Base-by-base conservation (phyloP, 768 basidiomycete species). In the Boletus reticuloceps region DNA sequence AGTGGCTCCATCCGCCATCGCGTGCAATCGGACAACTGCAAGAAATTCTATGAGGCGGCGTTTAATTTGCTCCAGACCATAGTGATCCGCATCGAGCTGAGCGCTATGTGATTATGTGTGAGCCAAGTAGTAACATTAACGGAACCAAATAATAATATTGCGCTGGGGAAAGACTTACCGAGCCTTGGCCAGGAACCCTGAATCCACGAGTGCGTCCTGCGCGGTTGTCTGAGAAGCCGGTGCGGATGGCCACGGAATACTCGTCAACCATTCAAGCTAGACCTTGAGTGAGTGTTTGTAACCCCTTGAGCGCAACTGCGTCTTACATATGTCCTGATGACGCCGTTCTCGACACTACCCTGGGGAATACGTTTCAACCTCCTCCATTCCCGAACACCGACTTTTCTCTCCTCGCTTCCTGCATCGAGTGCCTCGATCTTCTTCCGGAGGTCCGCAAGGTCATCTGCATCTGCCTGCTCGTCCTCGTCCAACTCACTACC, bases 21-120 rank as follows among this genome's bases (percentile, higher is more conserved):
- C 72, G 42, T 75, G 75, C 47, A 85, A 72, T 56, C 91, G 75
- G 34, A 95, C 86, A 12, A 97, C 89, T 0, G 92, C 94, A 39
- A 98, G 81, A 68, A 93, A 97, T 65, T 97, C 95, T 44, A 96
- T 89, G 4, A 96, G 71, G 11, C 94, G 79, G 59, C 90, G 86
- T 79, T 97, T 98, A 69, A 98, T 88, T 69, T 90, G 91, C 54
- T 94, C 91, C 17, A 98, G 76, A 2, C 95, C 95, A 62, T 86
- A 96, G 69, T 98, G 94, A 56, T 96, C 94, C 13, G 84, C 79
- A 62, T 98, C 94, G 10, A 98, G 82, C 66, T 91, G 92, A 20
- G 76, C 75, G 22, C 71, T 72, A 44, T 17, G 16, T 32, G 22
- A 32, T 0, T 1, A 46, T 20, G 19, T 2, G 14, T 58, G 12